Evolutionary conservation across 768 basidiomycete species (phyloP).

Genomic region (Russula griseocarnosa): DNA sequence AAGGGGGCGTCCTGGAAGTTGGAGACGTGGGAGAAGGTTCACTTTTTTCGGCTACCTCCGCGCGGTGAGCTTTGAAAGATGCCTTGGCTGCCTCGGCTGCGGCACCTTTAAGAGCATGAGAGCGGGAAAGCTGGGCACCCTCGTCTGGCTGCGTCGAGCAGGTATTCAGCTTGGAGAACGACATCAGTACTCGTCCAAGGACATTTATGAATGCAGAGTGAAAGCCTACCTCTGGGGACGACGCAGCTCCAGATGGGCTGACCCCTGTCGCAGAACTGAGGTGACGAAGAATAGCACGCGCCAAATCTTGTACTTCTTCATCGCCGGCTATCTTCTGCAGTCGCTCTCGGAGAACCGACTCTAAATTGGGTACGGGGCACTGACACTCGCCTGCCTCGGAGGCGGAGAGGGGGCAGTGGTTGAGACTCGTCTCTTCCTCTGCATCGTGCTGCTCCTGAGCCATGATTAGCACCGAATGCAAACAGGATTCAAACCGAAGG

Average conservation of each 20-base stretch:
- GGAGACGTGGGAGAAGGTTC: not conserved
- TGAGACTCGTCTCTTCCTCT: not conserved
- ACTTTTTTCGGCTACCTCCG: not conserved
- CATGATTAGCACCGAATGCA: not conserved
- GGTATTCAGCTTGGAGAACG: not conserved
- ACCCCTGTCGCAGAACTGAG: not conserved
- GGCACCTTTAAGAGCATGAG: constrained; percentile 15
- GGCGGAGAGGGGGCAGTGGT: not conserved
- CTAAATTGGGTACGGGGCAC: not conserved
- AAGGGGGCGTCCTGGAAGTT: not conserved
- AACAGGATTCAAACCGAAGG: too few relatives aligned
- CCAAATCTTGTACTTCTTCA: constrained; percentile 18
- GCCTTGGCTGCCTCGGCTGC: constrained; percentile 18
- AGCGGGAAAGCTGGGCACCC: constrained; percentile 20
- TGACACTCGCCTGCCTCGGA: not conserved
- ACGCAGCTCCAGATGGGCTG: not conserved
- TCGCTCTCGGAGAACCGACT: constrained; percentile 7
- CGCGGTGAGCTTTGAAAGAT: constrained; percentile 26
- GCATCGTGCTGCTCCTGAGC: not conserved
- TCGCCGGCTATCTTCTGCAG: constrained; percentile 1
- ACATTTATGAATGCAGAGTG: too few relatives aligned
- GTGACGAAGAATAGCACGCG: constrained; percentile 1
- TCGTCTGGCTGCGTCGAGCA: not conserved
- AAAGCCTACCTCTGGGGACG: not conserved
- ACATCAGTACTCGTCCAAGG: not conserved